Base-by-base conservation (phyloP, 2,329 filamentous ascomycete species). In the Lachnellula willkommii region DNA sequence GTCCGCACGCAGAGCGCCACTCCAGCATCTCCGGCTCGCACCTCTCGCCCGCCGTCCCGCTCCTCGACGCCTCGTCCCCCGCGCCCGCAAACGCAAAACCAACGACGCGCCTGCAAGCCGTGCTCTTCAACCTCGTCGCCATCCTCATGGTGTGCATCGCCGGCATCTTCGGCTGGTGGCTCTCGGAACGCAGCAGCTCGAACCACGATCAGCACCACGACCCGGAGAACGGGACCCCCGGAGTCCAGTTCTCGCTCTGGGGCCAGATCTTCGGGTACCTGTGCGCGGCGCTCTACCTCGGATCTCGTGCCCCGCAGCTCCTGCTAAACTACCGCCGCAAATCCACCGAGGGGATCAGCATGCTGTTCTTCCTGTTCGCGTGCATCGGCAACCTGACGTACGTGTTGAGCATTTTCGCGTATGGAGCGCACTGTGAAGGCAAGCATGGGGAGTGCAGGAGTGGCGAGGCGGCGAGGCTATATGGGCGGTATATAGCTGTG, bases 291-390 rank as follows among this genome's bases (percentile, higher is more conserved):
- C 79, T 96, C 5, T 97, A 99, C 68, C 88, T 97, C 11, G 90
- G 90, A 22, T 94, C 89, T 0, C 87, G 94, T 8, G 74, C 97
- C 6, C 94, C 94, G 0, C 94, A 99, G 74, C 79, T 99, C 1
- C 78, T 96, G 7, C 82, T 97, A 52, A 99, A 97, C 72, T 95
- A 90, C 75, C 84, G 89, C 20, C 87, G 94, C 60, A 95, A 95
- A 75, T 92, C 87, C 45, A 96, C 92, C 1, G 92, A 97, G 54
- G 94, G 94, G 3, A 87, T 99, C 20, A 93, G 89, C 62, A 85
- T 96, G 74, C 80, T 97, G 11, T 99, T 97, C 74, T 97, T 97
- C 75, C 77, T 97, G 22, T 97, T 99, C 70, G 94, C 94, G 4
- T 97, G 93, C 69, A 83, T 97, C 5, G 94, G 94, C 2, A 99